These are phyloP conservation scores for Boeremia exigua DNA, from an alignment of 2,329 filamentous ascomycete genomes.

Conservation along the genomic window DNA sequence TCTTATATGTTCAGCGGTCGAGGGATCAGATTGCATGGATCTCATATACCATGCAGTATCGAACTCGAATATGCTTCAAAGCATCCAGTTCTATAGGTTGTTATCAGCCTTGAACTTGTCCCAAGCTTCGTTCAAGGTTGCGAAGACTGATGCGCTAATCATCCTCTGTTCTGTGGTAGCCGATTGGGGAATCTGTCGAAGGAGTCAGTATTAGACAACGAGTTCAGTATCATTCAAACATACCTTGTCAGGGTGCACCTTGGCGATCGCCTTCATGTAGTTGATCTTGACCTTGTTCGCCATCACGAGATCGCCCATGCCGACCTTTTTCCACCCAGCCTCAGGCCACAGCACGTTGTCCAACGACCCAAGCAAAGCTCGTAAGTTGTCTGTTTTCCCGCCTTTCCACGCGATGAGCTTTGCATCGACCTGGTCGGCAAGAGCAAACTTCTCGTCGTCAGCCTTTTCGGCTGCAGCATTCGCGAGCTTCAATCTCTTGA, in stretches of 20 bases:
- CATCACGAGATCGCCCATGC: slow-evolving; percentile 90
- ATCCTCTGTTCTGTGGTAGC: slow-evolving; percentile 72
- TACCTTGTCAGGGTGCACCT: slow-evolving; percentile 99
- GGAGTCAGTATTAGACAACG: neutral
- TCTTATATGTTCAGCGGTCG: neutral
- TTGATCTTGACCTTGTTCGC: slow-evolving; percentile 94
- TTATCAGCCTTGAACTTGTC: slow-evolving; percentile 72
- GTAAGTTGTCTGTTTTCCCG: slow-evolving; percentile 89
- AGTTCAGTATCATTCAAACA: slow-evolving; percentile 7
- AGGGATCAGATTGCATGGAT: neutral
- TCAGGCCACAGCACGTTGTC: slow-evolving; percentile 90
- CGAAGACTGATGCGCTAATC: slow-evolving; percentile 70
- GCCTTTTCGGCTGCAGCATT: slow-evolving; percentile 85
- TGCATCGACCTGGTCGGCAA: slow-evolving; percentile 85
- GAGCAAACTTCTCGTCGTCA: slow-evolving; percentile 90
- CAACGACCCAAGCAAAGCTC: slow-evolving; percentile 83
- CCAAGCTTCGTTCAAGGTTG: slow-evolving; percentile 70
- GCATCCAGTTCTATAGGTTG: slow-evolving; percentile 21
- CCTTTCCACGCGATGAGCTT: slow-evolving; percentile 81
- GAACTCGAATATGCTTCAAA: neutral
- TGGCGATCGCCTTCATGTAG: slow-evolving; percentile 99
- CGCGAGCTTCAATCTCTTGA: slow-evolving; percentile 79
- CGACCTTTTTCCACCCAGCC: slow-evolving; percentile 96
- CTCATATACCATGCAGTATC: neutral
- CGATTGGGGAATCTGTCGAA: slow-evolving; percentile 60